Base-by-base conservation (phyloP, 768 basidiomycete genomes). In the Symmetrospora coprosmae region DNA sequence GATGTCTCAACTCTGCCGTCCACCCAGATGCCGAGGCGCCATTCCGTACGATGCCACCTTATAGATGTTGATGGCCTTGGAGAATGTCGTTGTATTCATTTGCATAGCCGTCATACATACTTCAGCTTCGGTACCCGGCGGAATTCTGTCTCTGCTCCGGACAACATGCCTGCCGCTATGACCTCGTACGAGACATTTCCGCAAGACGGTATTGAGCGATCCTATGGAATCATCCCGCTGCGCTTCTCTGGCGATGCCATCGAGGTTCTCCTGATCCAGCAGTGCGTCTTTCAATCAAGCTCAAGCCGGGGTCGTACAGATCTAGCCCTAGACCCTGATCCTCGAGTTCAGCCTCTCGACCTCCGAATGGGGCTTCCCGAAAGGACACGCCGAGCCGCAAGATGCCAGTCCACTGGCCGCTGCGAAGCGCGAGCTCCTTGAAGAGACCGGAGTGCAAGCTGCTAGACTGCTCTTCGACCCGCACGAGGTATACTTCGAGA, bases 211-310 rank as follows among this genome's bases (percentile, higher is more conserved):
- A 28, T 33, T 8, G 55, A 58, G 35, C 40, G 55, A 2, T 58
- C 55, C 16, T 58, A 58, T 58, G 55, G 55, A 17, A 46, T 58
- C 41, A 58, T 58, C 27, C 55, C 55, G 4, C 41, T 46, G 5
- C 37, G 53, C n/a, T 7, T 41, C 25, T 13, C 37, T 13, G 37
- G 43, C 25, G 28, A 28, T 13, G 40, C 16, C 53, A 11, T 56
- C 2, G 55, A 58, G 46, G 55, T 58, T 2, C 43, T 58, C 13
- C 38, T 58, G 3, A 46, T 58, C 28, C 55, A 58, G 34, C 55
- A 58, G 55, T 47, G 13, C 7, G 55, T n/a, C n/a, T n/a, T 5
- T 16, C 17, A 21, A 23, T 41, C 31, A 52, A 19, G 5, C 8
- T 4, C 17, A 21, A 35, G 14, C 31, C n/a, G n/a, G n/a, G n/a